Conservation (phyloP, 768 basidiomycete genomes). For the Sutorius australiensis region DNA sequence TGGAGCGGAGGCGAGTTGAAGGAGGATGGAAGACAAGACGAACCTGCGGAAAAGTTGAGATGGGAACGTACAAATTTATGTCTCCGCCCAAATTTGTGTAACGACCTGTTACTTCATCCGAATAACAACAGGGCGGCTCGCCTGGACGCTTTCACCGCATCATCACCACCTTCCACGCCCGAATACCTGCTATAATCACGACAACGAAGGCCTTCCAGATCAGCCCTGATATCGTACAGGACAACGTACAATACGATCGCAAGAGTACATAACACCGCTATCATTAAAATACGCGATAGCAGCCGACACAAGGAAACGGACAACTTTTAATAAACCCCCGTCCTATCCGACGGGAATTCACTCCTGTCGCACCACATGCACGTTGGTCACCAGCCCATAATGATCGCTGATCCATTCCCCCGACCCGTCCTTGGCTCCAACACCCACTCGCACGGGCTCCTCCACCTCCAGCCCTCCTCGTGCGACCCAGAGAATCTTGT, state of each 20-base stretch:
- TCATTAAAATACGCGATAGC: constrained; percentile 9
- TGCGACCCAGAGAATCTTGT: constrained; percentile 60
- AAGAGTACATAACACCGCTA: neutral
- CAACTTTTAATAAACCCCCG: constrained; percentile 1
- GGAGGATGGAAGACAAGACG: constrained; percentile 5
- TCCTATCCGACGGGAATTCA: neutral
- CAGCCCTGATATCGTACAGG: neutral
- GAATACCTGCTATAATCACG: constrained; percentile 15
- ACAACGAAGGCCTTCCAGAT: no score
- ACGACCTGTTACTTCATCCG: constrained; percentile 4
- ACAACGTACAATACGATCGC: neutral
- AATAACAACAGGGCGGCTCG: neutral
- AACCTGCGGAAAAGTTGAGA: constrained; percentile 14
- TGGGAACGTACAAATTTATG: constrained; percentile 27
- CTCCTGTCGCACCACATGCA: constrained; percentile 26
- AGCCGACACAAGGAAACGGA: neutral
- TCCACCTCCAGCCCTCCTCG: constrained; percentile 49
- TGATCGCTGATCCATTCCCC: constrained; percentile 66
- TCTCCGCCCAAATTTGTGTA: constrained; percentile 29
- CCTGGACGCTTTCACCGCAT: neutral
- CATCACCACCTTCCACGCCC: neutral
- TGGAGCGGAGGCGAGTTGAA: constrained; percentile 19
- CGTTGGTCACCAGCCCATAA: constrained; percentile 49
- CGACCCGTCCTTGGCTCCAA: constrained; percentile 43
- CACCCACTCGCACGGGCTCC: constrained; percentile 52